Evolutionary conservation across 2,329 filamentous ascomycete species (phyloP).

Genomic region (Hypocrella siamensis): DNA sequence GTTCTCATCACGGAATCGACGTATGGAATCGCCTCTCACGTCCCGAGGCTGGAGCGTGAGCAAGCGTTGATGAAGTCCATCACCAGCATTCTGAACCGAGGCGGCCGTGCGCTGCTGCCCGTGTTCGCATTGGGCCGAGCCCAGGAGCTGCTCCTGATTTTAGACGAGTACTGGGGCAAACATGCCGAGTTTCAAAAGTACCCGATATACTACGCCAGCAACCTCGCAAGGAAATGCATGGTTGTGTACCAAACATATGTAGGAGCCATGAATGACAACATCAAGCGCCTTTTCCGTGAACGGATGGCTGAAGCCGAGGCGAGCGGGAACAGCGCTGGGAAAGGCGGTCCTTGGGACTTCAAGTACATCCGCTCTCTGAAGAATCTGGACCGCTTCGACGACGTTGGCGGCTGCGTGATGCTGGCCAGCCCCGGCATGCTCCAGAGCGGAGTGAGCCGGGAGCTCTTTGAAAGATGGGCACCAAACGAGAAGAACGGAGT

Average conservation of each 20-base stretch:
- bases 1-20: constrained; percentile 96
- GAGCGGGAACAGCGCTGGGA: constrained; percentile 55
- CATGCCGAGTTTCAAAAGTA: constrained; percentile 78
- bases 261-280: constrained; percentile 97
- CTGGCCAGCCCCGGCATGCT: constrained; percentile 96
- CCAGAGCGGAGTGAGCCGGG: constrained; percentile 86
- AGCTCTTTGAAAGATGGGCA: constrained; percentile 88
- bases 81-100: constrained; percentile 77
- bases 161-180: constrained; percentile 93
- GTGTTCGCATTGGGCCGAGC: constrained; percentile 90
- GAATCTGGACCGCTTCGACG: constrained; percentile 87
- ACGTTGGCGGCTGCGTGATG: constrained; percentile 92
- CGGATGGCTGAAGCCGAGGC: constrained; percentile 83
- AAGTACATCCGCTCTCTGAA: constrained; percentile 85
- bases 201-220: constrained; percentile 95
- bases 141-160: constrained; percentile 82
- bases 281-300: constrained; percentile 86
- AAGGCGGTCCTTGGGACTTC: constrained; percentile 92
- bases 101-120: constrained; percentile 83
- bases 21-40: constrained; percentile 88
- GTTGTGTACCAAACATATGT: constrained; percentile 97
- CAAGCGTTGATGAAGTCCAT: constrained; percentile 92
- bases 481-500: constrained; percentile 96
- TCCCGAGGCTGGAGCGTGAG: constrained; percentile 80
- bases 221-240: constrained; percentile 93